Percentiles rank a stretch among this genome's conserved stretches.
These are phyloP conservation scores for Pleochaeta shiraiana DNA, from an alignment of 2,329 filamentous ascomycete species.

Conservation along the genomic window DNA sequence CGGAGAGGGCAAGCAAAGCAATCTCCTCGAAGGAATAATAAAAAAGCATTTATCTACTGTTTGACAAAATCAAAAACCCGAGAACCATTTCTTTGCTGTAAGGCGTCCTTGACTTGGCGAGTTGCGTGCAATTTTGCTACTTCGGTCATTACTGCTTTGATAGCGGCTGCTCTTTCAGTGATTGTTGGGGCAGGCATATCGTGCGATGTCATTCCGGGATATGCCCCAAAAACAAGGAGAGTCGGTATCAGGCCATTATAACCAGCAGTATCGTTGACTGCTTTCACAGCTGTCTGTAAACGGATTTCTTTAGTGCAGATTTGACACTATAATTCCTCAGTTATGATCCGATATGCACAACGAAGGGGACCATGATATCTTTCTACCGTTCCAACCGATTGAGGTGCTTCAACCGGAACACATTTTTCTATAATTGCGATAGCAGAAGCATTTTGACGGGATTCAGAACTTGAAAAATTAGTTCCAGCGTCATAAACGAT, in stretches of 20 bases:
- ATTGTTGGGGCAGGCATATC: not conserved
- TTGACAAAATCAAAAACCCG: no score
- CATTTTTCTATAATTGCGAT: not conserved
- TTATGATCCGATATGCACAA: not conserved
- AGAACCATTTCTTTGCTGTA: no score
- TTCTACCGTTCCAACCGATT: not conserved
- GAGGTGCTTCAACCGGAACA: not conserved
- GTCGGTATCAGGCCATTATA: not conserved
- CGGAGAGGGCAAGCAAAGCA: no score
- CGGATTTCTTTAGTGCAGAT: not conserved
- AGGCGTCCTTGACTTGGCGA: no score
- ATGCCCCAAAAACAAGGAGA: not conserved
- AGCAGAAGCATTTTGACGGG: not conserved
- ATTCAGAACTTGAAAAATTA: slow-evolving; percentile 5
- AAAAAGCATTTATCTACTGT: no score
- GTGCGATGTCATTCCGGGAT: not conserved
- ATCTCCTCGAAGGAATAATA: no score
- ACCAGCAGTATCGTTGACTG: not conserved
- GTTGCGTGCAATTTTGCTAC: not conserved
- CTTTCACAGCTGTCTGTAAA: not conserved
- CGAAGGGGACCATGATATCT: not conserved
- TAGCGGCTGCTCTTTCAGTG: not conserved
- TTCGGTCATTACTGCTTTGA: not conserved
- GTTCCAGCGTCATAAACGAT: not conserved
- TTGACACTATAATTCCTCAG: not conserved